Evolutionary conservation across 2,329 filamentous ascomycete genomes (phyloP).

Genomic region (Neopestalotiopsis sp.): DNA sequence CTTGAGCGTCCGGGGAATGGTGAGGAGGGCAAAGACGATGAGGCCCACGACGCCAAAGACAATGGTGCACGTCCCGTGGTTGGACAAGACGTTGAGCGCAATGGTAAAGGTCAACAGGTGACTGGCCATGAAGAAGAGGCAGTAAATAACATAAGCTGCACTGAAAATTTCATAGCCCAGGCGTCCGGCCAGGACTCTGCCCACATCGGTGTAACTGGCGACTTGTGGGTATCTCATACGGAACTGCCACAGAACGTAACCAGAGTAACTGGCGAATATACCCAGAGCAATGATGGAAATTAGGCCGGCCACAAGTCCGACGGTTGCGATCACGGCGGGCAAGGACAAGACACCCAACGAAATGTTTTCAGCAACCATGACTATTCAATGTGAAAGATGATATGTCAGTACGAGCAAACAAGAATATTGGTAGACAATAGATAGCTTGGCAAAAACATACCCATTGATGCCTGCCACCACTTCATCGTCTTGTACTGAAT

Average conservation of each 20-base stretch:
- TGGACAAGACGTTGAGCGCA: conserved; percentile 68
- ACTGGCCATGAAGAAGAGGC: conserved; percentile 72
- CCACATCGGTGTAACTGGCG: conserved; percentile 69
- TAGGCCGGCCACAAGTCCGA: conserved; percentile 74
- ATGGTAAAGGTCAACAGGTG: conserved; percentile 72
- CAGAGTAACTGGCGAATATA: conserved; percentile 69
- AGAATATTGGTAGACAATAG: not conserved
- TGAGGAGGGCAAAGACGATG: conserved; percentile 61
- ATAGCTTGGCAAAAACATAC: not conserved
- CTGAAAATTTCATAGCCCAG: conserved; percentile 65
- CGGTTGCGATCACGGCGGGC: conserved; percentile 73
- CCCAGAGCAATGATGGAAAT: conserved; percentile 71
- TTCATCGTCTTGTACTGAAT: conserved; percentile 44
- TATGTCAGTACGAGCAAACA: conserved; percentile 45
- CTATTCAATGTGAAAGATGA: conserved; percentile 27
- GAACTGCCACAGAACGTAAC: conserved; percentile 67
- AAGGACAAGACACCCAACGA: conserved; percentile 68
- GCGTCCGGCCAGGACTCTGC: conserved; percentile 60
- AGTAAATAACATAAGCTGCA: conserved; percentile 62
- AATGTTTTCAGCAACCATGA: conserved; percentile 50
- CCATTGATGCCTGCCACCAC: conserved; percentile 39
- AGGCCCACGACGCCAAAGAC: conserved; percentile 65
- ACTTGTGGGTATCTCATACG: conserved; percentile 73
- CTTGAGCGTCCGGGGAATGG: conserved; percentile 66
- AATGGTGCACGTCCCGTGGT: conserved; percentile 66